phyloP scores from a whole-genome alignment of 495 filamentous ascomycete species.

The Talaromyces trachyspermus region DNA sequence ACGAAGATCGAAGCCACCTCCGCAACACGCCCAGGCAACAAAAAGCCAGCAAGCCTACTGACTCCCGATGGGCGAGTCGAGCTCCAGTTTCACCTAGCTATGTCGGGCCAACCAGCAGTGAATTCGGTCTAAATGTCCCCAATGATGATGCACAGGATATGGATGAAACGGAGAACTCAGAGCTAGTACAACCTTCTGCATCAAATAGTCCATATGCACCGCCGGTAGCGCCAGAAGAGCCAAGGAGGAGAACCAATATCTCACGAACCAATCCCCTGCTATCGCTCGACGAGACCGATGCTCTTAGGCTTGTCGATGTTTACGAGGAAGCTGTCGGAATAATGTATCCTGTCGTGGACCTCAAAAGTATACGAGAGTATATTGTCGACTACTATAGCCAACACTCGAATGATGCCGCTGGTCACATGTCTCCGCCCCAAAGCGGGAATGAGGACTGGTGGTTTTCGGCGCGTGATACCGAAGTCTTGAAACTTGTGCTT shows the following conservation, averaged over 20 bases:
- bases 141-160: conserved; percentile 4
- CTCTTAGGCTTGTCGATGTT: conserved; percentile 58
- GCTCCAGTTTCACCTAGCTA: no score
- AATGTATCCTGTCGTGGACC: conserved; percentile 76
- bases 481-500: conserved; percentile 69
- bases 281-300: conserved; percentile 56
- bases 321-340: conserved; percentile 74
- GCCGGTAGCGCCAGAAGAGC: neutral
- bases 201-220: neutral
- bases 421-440: conserved; percentile 36
- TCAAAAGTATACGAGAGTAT: conserved; percentile 50
- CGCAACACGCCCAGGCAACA: neutral
- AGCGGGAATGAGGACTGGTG: conserved; percentile 26
- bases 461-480: conserved; percentile 59
- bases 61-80: conserved; percentile 13
- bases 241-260: conserved; percentile 10
- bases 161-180: conserved; percentile 4
- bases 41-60: neutral
- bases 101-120: conserved; percentile 37
- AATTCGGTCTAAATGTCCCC: conserved; percentile 28
- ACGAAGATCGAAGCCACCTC: neutral
- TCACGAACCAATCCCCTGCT: conserved; percentile 52
- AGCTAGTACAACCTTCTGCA: neutral
- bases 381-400: conserved; percentile 46
- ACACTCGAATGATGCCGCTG: conserved; percentile 38